Evolutionary conservation across 106 monocot species (phyloP).

Genomic region (Dioscorea alata): DNA sequence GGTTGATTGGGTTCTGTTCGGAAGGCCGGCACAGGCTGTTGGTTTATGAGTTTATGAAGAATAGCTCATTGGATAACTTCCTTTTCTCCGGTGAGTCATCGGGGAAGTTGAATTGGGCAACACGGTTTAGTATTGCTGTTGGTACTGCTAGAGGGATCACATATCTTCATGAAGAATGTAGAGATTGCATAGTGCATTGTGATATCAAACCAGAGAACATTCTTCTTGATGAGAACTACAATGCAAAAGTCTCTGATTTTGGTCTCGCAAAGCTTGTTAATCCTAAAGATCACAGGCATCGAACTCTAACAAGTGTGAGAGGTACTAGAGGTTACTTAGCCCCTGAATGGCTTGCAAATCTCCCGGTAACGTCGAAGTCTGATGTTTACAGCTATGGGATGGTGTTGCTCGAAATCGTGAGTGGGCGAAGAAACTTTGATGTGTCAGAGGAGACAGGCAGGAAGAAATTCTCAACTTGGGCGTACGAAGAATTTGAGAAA

Average conservation of each 20-base stretch:
- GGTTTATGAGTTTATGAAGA: conserved; percentile 97
- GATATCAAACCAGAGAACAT: conserved; percentile 97
- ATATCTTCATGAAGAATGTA: conserved; percentile 88
- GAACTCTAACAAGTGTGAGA: conserved; percentile 56
- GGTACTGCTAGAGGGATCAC: conserved; percentile 80
- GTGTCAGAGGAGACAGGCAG: conserved; percentile 59
- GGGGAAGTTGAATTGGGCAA: conserved; percentile 41
- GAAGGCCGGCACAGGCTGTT: conserved; percentile 74
- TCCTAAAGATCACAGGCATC: conserved; percentile 56
- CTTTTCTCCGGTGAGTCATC: conserved; percentile 35
- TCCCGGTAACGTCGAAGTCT: conserved; percentile 73
- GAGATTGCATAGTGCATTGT: conserved; percentile 87
- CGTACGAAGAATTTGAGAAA: conserved; percentile 71
- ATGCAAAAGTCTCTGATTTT: conserved; percentile 91
- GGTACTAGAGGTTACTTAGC: conserved; percentile 86
- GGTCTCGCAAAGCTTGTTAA: conserved; percentile 75
- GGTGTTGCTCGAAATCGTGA: conserved; percentile 76
- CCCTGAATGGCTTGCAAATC: conserved; percentile 88
- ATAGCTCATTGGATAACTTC: conserved; percentile 60
- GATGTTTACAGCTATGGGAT: conserved; percentile 92
- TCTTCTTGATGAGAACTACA: conserved; percentile 65
- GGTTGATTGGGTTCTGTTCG: conserved; percentile 79
- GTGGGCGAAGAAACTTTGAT: conserved; percentile 80
- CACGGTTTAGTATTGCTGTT: conserved; percentile 50
- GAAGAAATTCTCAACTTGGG: conserved; percentile 81